Percentiles rank a stretch among this genome's conserved stretches.
Conservation (phyloP, 2,329 filamentous ascomycete species). For the Penicillium sp. region DNA sequence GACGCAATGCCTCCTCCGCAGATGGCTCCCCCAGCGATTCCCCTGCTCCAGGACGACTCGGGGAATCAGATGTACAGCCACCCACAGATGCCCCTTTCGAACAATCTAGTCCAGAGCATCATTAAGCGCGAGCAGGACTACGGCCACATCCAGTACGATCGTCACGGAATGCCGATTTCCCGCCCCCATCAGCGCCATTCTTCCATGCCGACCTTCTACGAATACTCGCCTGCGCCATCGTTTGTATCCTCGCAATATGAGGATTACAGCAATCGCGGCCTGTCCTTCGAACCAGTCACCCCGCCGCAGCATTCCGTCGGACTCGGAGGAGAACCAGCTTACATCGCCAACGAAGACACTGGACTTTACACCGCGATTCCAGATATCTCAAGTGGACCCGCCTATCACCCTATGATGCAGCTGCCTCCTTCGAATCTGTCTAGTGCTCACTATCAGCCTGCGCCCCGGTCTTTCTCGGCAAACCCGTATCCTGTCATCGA, state of each 20-base stretch:
- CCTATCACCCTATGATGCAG: conserved; percentile 81
- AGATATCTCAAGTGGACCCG: conserved; percentile 65
- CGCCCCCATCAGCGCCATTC: conserved; percentile 84
- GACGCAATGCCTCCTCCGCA: conserved; percentile 83
- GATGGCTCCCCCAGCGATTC: conserved; percentile 61
- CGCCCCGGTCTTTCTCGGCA: conserved; percentile 56
- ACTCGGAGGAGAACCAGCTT: conserved; percentile 79
- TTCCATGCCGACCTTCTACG: conserved; percentile 97
- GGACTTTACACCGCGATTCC: conserved; percentile 91
- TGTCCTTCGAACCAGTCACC: conserved; percentile 94
- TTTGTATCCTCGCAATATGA: conserved; percentile 98
- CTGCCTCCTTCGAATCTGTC: conserved; percentile 76
- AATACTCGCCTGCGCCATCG: conserved; percentile 94
- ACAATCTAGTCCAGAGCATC: conserved; percentile 59
- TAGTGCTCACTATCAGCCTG: conserved; percentile 67
- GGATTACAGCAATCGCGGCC: conserved; percentile 90
- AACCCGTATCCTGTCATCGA: conserved; percentile 95
- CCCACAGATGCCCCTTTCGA: conserved; percentile 57
- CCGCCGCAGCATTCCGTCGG: conserved; percentile 81
- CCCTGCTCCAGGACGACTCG: conserved; percentile 53
- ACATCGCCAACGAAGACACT: conserved; percentile 96
- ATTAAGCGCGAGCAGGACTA: conserved; percentile 87
- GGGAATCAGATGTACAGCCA: conserved; percentile 59
- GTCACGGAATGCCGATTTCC: conserved; percentile 75
- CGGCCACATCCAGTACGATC: conserved; percentile 74